Percentiles rank a stretch among this genome's conserved stretches.
Conservation (phyloP, 208 protist species). For the Trichomonas tenax region DNA sequence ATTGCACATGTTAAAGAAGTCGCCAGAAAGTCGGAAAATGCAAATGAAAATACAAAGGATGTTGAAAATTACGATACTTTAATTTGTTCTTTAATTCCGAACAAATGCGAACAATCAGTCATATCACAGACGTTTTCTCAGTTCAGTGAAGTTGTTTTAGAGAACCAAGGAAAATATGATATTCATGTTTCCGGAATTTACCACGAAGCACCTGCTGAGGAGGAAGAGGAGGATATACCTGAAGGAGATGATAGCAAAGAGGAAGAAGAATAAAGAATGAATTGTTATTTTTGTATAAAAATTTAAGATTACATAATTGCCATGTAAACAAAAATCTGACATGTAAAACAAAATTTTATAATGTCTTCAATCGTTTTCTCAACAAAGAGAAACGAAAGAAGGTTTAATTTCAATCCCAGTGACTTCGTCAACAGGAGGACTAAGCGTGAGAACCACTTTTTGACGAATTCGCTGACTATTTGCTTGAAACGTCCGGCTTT, state of each 20-base stretch:
- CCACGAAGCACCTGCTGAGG: not conserved
- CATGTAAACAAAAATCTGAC: too few species aligned
- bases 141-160: not conserved
- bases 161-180: not conserved
- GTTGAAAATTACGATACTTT: not conserved
- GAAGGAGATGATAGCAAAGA: not conserved
- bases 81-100: not conserved
- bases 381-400: too few species aligned
- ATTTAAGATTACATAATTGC: too few species aligned
- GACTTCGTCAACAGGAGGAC: too few species aligned
- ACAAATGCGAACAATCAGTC: not conserved
- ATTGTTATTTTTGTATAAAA: too few species aligned
- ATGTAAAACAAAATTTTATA: too few species aligned
- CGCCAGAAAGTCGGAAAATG: not conserved
- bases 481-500: not conserved
- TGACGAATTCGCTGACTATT: not conserved
- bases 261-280: not conserved
- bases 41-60: not conserved
- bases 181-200: not conserved
- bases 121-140: not conserved
- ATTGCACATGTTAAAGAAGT: not conserved
- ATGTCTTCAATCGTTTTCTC: too few species aligned
- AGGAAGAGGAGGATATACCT: not conserved
- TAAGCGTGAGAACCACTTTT: too few species aligned
- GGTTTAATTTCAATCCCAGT: too few species aligned